A percentile compares a stretch with the other conserved stretches of the same genome.
Conservation (phyloP, 108 stramenopile species). For the Cyclotella baltica region DNA sequence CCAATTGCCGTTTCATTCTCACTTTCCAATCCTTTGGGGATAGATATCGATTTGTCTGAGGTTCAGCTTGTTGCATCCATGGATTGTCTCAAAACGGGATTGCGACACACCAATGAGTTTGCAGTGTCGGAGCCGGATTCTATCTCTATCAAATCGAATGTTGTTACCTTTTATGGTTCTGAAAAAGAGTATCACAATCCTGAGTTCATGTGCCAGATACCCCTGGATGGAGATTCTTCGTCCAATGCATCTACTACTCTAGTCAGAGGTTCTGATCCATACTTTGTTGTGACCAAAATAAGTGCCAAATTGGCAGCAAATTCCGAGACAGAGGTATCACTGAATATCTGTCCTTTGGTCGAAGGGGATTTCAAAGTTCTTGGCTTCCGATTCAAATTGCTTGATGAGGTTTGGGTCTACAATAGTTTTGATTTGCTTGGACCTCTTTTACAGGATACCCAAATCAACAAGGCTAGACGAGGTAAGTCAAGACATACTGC, state of each 20-base stretch:
- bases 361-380: conserved; percentile 80
- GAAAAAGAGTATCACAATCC: conserved; percentile 62
- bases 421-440: conserved; percentile 76
- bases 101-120: conserved; percentile 73
- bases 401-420: conserved; percentile 82
- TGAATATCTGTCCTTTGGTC: conserved; percentile 74
- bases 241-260: conserved; percentile 23
- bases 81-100: conserved; percentile 36
- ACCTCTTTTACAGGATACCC: conserved; percentile 75
- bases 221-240: conserved; percentile 16
- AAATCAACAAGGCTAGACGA: conserved; percentile 66
- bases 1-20: conserved; percentile 73
- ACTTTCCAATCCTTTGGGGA: conserved; percentile 69
- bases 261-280: conserved; percentile 58
- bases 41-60: conserved; percentile 66
- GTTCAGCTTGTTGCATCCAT: conserved; percentile 79
- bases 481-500: conserved; percentile 34
- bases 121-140: conserved; percentile 51
- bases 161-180: conserved; percentile 78
- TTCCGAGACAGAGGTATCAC: conserved; percentile 43
- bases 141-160: conserved; percentile 22
- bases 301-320: conserved; percentile 53
- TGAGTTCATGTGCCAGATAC: conserved; percentile 67
- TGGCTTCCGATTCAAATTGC: conserved; percentile 76
- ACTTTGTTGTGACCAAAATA: conserved; percentile 82